A percentile compares a stretch with the other conserved stretches of the same genome.
These are phyloP conservation scores for Hortaea sp. DNA, from an alignment of 2,329 filamentous ascomycete genomes.

Conservation along the genomic window DNA sequence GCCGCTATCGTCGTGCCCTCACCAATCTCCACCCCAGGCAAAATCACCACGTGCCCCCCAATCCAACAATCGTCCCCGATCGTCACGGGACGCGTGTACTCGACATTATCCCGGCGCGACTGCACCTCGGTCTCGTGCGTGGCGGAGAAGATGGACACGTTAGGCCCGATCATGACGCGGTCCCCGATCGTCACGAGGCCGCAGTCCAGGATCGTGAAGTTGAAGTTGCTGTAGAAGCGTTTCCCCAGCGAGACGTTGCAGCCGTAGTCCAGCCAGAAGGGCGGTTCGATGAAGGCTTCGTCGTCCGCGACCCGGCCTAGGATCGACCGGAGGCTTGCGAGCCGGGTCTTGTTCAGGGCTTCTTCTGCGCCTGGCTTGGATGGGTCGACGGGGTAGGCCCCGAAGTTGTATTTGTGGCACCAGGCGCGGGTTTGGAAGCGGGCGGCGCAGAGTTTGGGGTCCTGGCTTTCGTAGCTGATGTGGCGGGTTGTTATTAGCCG, in stretches of 20 bases:
- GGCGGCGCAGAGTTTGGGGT: too few species aligned
- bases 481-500: too few species aligned
- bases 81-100: constrained; percentile 39
- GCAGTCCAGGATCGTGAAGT: constrained; percentile 43
- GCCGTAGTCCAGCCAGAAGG: constrained; percentile 55
- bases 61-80: constrained; percentile 26
- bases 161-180: constrained; percentile 42
- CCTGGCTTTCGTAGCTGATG: too few species aligned
- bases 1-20: too few species aligned
- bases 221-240: constrained; percentile 55
- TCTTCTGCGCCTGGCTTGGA: too few species aligned
- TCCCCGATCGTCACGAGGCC: constrained; percentile 44
- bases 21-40: too few species aligned
- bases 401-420: too few species aligned
- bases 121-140: constrained; percentile 44
- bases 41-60: too few species aligned
- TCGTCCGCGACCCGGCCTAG: constrained; percentile 8
- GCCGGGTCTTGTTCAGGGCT: too few species aligned
- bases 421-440: too few species aligned
- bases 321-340: too few species aligned
- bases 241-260: constrained; percentile 54
- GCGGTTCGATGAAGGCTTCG: constrained; percentile 47
- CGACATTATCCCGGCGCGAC: constrained; percentile 37
- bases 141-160: constrained; percentile 43
- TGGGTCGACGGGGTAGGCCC: too few species aligned